These are phyloP conservation scores for Fusarium chaquense DNA, from an alignment of 2,329 filamentous ascomycete genomes.

Conservation along the genomic window DNA sequence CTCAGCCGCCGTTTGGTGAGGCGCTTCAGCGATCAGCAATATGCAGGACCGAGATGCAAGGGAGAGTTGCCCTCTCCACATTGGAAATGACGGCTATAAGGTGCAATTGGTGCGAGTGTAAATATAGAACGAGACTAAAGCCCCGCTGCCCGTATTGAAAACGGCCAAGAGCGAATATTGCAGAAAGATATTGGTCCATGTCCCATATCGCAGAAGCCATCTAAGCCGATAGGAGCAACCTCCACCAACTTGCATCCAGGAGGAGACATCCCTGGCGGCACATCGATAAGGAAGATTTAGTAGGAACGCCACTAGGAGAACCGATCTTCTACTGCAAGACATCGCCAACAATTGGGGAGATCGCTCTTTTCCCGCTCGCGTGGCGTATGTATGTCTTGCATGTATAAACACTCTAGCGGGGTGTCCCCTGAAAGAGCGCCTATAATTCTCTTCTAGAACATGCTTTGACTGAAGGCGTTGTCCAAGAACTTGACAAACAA, in stretches of 20 bases:
- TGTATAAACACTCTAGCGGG: constrained; percentile 8
- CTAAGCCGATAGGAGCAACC: constrained; percentile 17
- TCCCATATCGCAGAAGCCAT: constrained; percentile 17
- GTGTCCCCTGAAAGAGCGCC: neutral
- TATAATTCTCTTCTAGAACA: constrained; percentile 1
- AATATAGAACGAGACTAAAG: constrained; percentile 32
- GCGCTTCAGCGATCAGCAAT: neutral
- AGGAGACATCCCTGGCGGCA: constrained; percentile 1
- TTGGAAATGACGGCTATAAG: constrained; percentile 16
- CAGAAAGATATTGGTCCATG: constrained; percentile 4
- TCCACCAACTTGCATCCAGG: constrained; percentile 23
- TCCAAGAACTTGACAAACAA: neutral
- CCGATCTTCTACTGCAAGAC: constrained; percentile 22
- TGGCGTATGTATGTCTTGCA: constrained; percentile 22
- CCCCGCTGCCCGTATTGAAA: constrained; percentile 31
- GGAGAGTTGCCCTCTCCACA: constrained; percentile 1
- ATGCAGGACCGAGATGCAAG: constrained; percentile 23
- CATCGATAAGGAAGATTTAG: constrained; percentile 20
- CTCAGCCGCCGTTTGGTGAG: constrained; percentile 8
- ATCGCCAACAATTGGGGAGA: constrained; percentile 10
- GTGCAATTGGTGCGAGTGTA: constrained; percentile 29
- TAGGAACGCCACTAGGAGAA: constrained; percentile 23
- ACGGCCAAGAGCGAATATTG: constrained; percentile 17
- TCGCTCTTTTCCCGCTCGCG: constrained; percentile 21
- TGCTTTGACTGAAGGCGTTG: neutral